Base-by-base conservation (phyloP, 2,329 filamentous ascomycete species). In the Chaetothyriales sp. region DNA sequence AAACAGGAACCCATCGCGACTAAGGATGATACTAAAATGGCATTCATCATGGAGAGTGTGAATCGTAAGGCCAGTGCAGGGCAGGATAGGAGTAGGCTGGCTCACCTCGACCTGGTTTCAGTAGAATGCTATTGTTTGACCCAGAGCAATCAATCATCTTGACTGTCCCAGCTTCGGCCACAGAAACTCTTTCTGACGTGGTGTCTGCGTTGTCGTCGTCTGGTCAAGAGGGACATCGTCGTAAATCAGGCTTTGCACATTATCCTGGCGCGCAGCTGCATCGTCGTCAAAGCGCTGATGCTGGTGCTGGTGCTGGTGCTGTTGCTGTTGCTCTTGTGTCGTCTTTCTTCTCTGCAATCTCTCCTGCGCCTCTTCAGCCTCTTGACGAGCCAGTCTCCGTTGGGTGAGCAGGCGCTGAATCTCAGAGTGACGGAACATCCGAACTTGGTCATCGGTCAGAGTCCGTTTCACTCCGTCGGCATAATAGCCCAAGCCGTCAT, bases 1-100 rank as follows among this genome's bases (percentile, higher is more conserved):
- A 49, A n/a, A n/a, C 45, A 59, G 53, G 39, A 48, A 43, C 47
- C 50, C 47, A 71, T 93, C 81, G 77, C 32, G 87, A 74, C 86
- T 93, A 93, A 93, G 87, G 87, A 94, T 93, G 87, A 93, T 86
- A 84, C 88, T 77, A 70, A 3, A 76, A 69, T 68, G 67, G 74
- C 88, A 80, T 92, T 87, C 90, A 93, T 87, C 90, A 25, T 25
- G 6, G 22, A 83, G 62, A 59, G 63, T 63, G 60, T n/a, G n/a
- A n/a, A n/a, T n/a, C n/a, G n/a, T n/a, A n/a, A n/a, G n/a, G n/a
- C n/a, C 51, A 43, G 45, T 22, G 19, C 36, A 51, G 50, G 43
- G 52, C 43, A 49, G 45, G 48, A n/a, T n/a, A n/a, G n/a, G 19
- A 49, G 51, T 52, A 48, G 28, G 44, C 43, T 46, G 49, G 36